phyloP scores from a whole-genome alignment of 2,329 filamentous ascomycete species.

The Apiospora marii region DNA sequence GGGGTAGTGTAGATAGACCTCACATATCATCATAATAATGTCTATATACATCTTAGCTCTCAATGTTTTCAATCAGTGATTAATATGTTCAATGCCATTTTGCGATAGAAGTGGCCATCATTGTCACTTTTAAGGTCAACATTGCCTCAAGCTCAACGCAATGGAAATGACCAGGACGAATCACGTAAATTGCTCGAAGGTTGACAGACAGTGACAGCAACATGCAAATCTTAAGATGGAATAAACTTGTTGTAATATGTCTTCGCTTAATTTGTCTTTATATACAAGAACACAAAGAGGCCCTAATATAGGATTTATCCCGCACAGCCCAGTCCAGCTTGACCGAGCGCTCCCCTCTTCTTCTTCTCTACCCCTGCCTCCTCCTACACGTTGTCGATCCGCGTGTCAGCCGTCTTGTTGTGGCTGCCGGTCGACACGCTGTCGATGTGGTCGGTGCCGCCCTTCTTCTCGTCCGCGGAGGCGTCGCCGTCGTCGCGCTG shows the following conservation, averaged over 20 bases:
- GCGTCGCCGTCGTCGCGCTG: conserved; percentile 29
- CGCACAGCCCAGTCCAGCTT: not conserved
- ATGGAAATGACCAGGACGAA: no score
- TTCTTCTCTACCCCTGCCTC: not conserved
- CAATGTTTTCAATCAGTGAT: not conserved
- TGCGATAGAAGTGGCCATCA: no score
- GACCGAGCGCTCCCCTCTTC: not conserved
- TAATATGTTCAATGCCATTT: no score
- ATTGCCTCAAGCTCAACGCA: no score
- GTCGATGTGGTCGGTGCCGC: conserved; percentile 13
- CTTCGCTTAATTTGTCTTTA: not conserved
- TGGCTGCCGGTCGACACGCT: conserved; percentile 6
- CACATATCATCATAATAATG: not conserved
- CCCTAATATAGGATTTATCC: no score
- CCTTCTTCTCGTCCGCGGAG: not conserved
- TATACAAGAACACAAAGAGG: not conserved
- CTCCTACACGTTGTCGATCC: conserved; percentile 8
- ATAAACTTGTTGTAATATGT: not conserved
- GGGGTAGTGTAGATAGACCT: not conserved
- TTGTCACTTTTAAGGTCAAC: no score
- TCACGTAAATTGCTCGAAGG: no score
- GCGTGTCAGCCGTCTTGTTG: conserved; percentile 2
- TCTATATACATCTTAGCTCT: not conserved
- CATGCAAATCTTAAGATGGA: not conserved
- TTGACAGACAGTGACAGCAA: no score